Evolutionary conservation across 257 asterid genomes (phyloP).

Genomic region (Cordia subcordata): DNA sequence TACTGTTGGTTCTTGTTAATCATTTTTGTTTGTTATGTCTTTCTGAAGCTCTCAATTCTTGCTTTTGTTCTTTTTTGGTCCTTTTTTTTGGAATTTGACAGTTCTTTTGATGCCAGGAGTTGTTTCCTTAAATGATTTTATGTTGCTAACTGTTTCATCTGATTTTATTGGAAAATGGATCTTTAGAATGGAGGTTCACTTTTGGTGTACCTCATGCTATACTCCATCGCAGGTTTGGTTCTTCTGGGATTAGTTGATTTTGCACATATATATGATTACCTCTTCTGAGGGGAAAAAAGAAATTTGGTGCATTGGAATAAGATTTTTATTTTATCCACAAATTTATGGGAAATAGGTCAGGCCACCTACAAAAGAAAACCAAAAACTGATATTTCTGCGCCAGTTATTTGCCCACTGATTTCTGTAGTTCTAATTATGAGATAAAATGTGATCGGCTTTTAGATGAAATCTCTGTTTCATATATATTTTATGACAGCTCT

Average conservation of each 20-base stretch:
- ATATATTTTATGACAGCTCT: constrained; percentile 1
- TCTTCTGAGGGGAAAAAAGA: too few relatives aligned
- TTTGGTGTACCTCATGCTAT: too few relatives aligned
- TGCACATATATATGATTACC: too few relatives aligned
- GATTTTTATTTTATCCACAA: not conserved
- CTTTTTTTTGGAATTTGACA: not conserved
- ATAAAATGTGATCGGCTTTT: not conserved
- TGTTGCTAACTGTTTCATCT: not conserved
- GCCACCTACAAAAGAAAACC: not conserved
- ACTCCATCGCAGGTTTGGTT: too few relatives aligned
- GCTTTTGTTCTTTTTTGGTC: not conserved
- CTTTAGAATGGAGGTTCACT: not conserved
- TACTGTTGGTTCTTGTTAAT: not conserved
- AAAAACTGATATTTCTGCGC: not conserved
- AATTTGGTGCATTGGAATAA: too few relatives aligned
- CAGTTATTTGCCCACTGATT: not conserved
- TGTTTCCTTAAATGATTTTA: not conserved
- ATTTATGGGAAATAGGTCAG: not conserved
- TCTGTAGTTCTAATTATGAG: not conserved
- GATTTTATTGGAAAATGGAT: not conserved
- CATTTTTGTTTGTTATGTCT: not conserved
- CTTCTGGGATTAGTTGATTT: too few relatives aligned
- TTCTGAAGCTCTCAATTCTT: not conserved
- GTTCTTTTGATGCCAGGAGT: not conserved
- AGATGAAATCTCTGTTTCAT: not conserved